Evolutionary conservation across 2,329 filamentous ascomycete genomes (phyloP), one percentile per base, ranked within the genome.

Genomic region (Zasmidium citrigriseum): DNA sequence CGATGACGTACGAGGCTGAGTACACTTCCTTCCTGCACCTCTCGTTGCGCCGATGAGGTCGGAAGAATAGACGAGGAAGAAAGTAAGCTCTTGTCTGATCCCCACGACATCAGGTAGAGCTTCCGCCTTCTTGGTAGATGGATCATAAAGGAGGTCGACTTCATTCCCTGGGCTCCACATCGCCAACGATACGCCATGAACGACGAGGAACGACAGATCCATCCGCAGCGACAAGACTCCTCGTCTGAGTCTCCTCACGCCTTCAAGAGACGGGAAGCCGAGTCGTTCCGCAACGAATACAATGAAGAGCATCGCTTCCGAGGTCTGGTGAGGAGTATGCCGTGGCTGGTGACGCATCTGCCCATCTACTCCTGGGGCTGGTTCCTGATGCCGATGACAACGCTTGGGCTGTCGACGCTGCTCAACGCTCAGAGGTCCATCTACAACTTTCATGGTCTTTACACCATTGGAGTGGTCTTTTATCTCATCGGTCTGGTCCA

Each of bases 401-500:
- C 34, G 4, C 34, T 41, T 4, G 34, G 34, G 12, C 34, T 41
- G 5, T 41, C 34, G 4, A 41, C 34, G 34, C 34, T 41, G 7
- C 5, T 41, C 34, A 41, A 41, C 18, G 5, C 34, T 4, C 52
- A 54, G 44, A n/a, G 44, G n/a, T 25, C 34, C 7, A 47, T 45
- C 3, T 44, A 47, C 52, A 21, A 27, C 52, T 54, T 54, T 45
- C 29, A n/a, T n/a, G 52, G 52, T 5, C 25, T 54, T 10, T 54
- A 54, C 52, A 44, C 41, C 22, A 23, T 54, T 3, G 44, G 52
- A 10, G 3, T 54, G 11, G 23, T 54, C 38, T 23, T 54, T 12
- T 54, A 54, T 41, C 25, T 54, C 23, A 44, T 54, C 18, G 52
- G 52, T 24, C 23, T 54, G 10, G 44, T 54, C 29, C 38, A 54